Percentiles rank a stretch among this genome's conserved stretches.
Evolutionary conservation across 306 rosid genomes (phyloP).

Genomic region (Begonia masoniana): DNA sequence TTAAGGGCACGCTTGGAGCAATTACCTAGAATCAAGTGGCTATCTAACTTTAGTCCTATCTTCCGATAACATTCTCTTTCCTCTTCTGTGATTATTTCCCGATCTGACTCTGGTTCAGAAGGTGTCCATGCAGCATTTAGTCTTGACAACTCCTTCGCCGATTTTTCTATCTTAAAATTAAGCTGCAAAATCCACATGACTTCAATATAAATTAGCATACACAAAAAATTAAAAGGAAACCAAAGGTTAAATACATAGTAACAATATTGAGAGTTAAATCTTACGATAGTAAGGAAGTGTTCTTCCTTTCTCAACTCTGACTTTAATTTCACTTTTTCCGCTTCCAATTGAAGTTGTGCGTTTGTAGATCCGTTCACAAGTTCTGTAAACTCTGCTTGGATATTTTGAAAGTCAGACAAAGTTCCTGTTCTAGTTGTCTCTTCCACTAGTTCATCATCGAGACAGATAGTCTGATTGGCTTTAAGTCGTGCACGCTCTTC

Average conservation of each 20-base stretch:
- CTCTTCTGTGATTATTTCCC: constrained; percentile 60
- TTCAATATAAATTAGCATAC: not conserved
- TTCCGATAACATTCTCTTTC: constrained; percentile 60
- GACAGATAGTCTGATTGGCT: constrained; percentile 30
- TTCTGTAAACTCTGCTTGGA: constrained; percentile 24
- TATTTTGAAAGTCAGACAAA: constrained; percentile 47
- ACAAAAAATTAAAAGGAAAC: constrained; percentile 2
- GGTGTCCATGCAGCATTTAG: constrained; percentile 48
- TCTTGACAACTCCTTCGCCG: constrained; percentile 37
- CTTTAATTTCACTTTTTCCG: constrained; percentile 42
- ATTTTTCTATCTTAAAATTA: constrained; percentile 46
- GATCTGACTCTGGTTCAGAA: constrained; percentile 40
- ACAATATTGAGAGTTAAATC: constrained; percentile 17
- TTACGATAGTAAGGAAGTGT: constrained; percentile 44
- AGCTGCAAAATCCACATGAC: constrained; percentile 31
- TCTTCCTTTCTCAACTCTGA: constrained; percentile 42
- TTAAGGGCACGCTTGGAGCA: not conserved
- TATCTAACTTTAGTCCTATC: constrained; percentile 54
- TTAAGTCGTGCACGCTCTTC: constrained; percentile 60
- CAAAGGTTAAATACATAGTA: constrained; percentile 1
- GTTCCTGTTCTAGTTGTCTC: constrained; percentile 43
- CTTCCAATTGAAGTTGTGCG: constrained; percentile 37
- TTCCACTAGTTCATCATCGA: constrained; percentile 22
- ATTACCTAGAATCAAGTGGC: constrained; percentile 56
- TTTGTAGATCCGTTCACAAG: constrained; percentile 12